A percentile compares a stretch with the other conserved stretches of the same genome.
phyloP scores from a whole-genome alignment of 768 basidiomycete species.

The Suillus ampliporus region DNA sequence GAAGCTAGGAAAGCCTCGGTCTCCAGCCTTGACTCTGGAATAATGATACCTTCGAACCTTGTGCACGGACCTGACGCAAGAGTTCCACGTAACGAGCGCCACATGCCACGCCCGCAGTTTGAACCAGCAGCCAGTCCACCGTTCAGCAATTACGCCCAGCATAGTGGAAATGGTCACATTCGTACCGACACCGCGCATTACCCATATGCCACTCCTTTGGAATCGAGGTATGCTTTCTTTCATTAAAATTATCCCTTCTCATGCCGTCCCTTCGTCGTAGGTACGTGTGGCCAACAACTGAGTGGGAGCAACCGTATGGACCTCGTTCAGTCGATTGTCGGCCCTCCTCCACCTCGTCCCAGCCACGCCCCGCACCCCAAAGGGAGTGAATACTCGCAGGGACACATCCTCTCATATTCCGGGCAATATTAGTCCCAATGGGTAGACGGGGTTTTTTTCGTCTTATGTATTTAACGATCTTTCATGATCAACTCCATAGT shows the following conservation, averaged over 20 bases:
- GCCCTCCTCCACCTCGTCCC: constrained; percentile 8
- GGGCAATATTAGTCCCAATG: constrained; percentile 18
- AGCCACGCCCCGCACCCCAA: constrained; percentile 12
- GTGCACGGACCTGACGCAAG: constrained; percentile 13
- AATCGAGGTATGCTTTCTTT: constrained; percentile 19
- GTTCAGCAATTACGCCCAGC: not conserved
- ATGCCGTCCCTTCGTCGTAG: constrained; percentile 5
- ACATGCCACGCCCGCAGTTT: constrained; percentile 10
- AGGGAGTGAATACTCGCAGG: constrained; percentile 10
- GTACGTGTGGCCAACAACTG: constrained; percentile 20
- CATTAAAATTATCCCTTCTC: not conserved
- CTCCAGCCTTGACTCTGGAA: constrained; percentile 18
- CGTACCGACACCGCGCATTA: not conserved
- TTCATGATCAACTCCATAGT: constrained; percentile 12
- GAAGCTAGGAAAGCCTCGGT: constrained; percentile 18
- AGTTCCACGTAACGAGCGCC: constrained; percentile 7
- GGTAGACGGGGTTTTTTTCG: constrained; percentile 10
- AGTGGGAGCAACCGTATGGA: constrained; percentile 26
- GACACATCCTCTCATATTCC: constrained; percentile 19
- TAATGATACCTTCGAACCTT: constrained; percentile 16
- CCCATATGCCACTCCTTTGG: constrained; percentile 3
- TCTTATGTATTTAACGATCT: constrained; percentile 5
- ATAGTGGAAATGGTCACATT: constrained; percentile 4
- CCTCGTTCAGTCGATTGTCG: constrained; percentile 2
- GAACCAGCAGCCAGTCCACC: not conserved